A percentile compares a stretch with the other conserved stretches of the same genome.
phyloP scores from a whole-genome alignment of 768 basidiomycete species.

The Tulasnella sp. region DNA sequence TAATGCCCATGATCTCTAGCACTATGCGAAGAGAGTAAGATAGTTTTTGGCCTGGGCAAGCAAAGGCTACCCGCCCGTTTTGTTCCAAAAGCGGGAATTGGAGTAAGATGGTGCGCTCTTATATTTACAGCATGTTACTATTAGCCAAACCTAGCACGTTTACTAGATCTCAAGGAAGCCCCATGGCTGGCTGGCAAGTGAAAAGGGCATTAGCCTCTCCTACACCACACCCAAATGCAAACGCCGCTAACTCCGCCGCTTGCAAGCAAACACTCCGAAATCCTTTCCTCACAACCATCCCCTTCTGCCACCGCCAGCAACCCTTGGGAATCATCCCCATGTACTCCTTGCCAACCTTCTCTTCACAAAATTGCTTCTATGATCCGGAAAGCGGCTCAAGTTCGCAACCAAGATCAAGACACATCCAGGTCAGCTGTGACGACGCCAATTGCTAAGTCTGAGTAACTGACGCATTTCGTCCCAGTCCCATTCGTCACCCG shows the following conservation, averaged over 20 bases:
- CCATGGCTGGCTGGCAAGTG: neutral
- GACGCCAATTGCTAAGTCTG: neutral
- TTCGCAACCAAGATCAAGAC: slow-evolving; percentile 52
- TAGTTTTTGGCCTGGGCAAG: neutral
- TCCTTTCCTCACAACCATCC: neutral
- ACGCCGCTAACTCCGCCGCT: slow-evolving; percentile 1
- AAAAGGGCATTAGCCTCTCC: neutral
- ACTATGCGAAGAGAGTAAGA: neutral
- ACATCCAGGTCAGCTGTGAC: slow-evolving; percentile 17
- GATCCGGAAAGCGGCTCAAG: slow-evolving; percentile 67
- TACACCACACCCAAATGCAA: neutral
- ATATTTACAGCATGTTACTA: too few species aligned
- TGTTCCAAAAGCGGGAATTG: too few species aligned
- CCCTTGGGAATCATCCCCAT: neutral
- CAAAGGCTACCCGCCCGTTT: too few species aligned
- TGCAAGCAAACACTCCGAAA: slow-evolving; percentile 13
- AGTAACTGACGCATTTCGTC: neutral
- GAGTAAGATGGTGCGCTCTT: too few species aligned
- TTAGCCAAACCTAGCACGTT: too few species aligned
- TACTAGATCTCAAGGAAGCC: neutral
- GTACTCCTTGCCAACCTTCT: slow-evolving; percentile 52
- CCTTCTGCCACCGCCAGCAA: neutral
- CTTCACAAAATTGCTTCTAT: slow-evolving; percentile 67
- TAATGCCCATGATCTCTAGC: too few species aligned
- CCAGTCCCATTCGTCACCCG: slow-evolving; percentile 76